These are phyloP conservation scores for Epithemia pelagica DNA, from an alignment of 108 stramenopile genomes.

Conservation along the genomic window DNA sequence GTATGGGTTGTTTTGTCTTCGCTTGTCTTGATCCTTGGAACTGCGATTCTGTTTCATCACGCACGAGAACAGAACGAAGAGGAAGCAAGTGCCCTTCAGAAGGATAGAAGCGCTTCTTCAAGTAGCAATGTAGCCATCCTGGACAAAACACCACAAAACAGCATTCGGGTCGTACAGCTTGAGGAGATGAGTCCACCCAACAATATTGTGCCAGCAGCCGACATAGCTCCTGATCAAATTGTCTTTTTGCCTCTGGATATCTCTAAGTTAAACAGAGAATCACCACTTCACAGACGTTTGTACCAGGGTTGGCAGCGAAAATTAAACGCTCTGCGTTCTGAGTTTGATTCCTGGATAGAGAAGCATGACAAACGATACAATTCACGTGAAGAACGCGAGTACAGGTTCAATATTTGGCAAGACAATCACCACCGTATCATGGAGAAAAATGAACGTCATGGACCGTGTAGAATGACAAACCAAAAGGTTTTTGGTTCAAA, in stretches of 20 bases:
- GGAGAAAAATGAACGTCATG: slow-evolving; percentile 66
- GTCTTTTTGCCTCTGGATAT: slow-evolving; percentile 20
- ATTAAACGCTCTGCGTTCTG: slow-evolving; percentile 26
- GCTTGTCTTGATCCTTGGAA: slow-evolving; percentile 19
- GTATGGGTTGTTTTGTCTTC: slow-evolving; percentile 36
- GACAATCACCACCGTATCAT: slow-evolving; percentile 67
- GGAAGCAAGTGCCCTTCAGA: too few species aligned
- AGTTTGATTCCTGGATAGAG: slow-evolving; percentile 68
- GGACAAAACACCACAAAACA: neutral
- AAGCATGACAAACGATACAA: slow-evolving; percentile 57
- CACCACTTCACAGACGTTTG: neutral
- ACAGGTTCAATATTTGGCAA: slow-evolving; percentile 70
- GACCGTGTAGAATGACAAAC: slow-evolving; percentile 72
- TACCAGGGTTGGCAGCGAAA: neutral
- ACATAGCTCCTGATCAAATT: slow-evolving; percentile 19
- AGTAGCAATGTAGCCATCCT: too few species aligned
- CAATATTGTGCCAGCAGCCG: neutral
- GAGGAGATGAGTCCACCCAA: neutral
- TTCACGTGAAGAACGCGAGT: slow-evolving; percentile 54
- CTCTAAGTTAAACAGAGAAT: neutral
- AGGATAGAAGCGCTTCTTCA: too few species aligned
- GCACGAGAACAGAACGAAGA: slow-evolving; percentile 6
- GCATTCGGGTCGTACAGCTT: neutral
- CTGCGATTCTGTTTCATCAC: slow-evolving; percentile 26
- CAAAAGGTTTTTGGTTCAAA: slow-evolving; percentile 76